Base-by-base conservation (phyloP, 1,139 yeast species). In the Dujonia santamariae region DNA sequence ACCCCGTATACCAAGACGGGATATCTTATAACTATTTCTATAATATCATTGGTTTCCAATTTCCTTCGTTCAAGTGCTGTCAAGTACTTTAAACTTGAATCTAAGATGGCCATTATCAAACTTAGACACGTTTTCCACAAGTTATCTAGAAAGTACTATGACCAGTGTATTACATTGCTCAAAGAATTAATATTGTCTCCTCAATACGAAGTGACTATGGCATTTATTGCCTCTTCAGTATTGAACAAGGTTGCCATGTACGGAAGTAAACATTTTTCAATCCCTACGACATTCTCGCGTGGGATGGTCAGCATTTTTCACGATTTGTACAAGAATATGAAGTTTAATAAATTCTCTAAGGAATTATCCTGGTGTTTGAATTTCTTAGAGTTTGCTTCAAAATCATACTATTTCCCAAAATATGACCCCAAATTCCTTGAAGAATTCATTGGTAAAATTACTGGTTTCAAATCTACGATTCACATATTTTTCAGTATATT, bases 221-320 rank as follows among this genome's bases (percentile, higher is more conserved):
- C 60, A 1, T 42, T 57, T 11, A 38, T 51, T 4, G 54, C 53
- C 2, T 48, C 55, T 19, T 49, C 54, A 7, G 29, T 55, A n/a
- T 45, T 60, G 15, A 56, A 56, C 39, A 52, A 48, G 30, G 44
- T 55, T 13, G 48, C 59, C 29, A 48, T 57, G 14, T 57, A 54
- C 30, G 61, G 57, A 30, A 47, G 47, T 31, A 34, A 42, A 12
- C 47, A 50, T 31, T 40, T 54, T 21, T 34, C 43, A 11, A 47
- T 54, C 19, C 47, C 54, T 6, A 35, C 47, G 4, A 47, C 59
- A 9, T 59, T 59, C 32, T 46, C 54, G 20, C 48, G 51, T 24
- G 66, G 66, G 1, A 40, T 56, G 16, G 44, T 52, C 1, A 42
- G 53, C 7, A 45, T 56, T 3, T 54, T 52, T 36, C 46, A 49